Conservation (phyloP, 768 basidiomycete species). For the Tylopilus subfusipes region DNA sequence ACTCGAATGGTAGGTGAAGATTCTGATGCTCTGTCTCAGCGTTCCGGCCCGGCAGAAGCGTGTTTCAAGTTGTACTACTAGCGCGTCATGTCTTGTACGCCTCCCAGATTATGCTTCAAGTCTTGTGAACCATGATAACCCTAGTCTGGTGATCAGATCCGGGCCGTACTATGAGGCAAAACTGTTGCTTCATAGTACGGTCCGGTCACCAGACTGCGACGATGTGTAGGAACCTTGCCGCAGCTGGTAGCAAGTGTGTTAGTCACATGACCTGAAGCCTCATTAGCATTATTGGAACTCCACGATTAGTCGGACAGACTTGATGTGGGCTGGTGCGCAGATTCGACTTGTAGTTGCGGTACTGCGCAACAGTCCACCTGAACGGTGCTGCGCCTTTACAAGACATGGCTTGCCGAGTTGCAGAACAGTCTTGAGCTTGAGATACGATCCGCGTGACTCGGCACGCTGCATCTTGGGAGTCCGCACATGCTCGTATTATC, state of each 20-base stretch:
- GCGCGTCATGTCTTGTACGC: neutral
- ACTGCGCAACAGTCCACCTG: no score
- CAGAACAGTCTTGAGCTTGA: neutral
- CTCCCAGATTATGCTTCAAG: neutral
- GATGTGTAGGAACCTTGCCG: no score
- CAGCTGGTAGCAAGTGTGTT: no score
- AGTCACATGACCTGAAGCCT: no score
- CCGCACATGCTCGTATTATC: no score
- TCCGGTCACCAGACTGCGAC: neutral
- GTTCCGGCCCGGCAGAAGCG: neutral
- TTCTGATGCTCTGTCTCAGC: neutral
- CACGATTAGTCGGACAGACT: neutral
- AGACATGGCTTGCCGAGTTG: neutral
- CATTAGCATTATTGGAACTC: neutral
- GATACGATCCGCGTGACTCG: no score
- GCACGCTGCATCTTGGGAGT: no score
- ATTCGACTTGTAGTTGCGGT: neutral
- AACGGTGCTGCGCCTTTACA: neutral
- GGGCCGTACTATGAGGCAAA: neutral
- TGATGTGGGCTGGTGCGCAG: neutral
- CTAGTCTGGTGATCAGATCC: neutral
- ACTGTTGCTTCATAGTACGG: neutral
- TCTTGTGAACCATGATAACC: neutral
- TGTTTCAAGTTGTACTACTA: neutral
- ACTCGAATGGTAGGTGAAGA: slow-evolving; percentile 1